Conservation (phyloP, 371 early-diverging fungal genomes). For the Actinomucor elegans region DNA sequence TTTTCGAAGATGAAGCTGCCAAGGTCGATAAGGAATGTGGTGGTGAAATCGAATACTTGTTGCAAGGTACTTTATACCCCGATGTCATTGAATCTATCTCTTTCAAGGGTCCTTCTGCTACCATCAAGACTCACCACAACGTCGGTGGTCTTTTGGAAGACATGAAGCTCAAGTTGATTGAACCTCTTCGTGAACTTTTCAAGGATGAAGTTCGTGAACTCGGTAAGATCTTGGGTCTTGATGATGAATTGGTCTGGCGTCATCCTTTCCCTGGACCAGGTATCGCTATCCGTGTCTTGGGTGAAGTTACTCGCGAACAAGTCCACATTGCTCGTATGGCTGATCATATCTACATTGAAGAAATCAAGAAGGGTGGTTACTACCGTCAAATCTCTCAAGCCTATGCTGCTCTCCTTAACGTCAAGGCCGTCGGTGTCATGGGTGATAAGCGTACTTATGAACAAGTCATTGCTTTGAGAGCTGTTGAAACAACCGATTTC, state of each 20-base stretch:
- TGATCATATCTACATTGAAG: constrained; percentile 96
- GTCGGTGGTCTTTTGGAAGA: constrained; percentile 95
- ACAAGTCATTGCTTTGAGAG: constrained; percentile 95
- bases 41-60: constrained; percentile 85
- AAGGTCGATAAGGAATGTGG: constrained; percentile 78
- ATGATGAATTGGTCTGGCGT: constrained; percentile 96
- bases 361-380: constrained; percentile 94
- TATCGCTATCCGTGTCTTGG: constrained; percentile 95
- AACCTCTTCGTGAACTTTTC: constrained; percentile 97
- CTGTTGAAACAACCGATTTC: constrained; percentile 95
- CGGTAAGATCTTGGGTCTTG: constrained; percentile 84
- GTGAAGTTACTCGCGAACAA: constrained; percentile 91
- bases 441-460: constrained; percentile 98
- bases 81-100: constrained; percentile 98
- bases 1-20: constrained; percentile 93
- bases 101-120: constrained; percentile 98
- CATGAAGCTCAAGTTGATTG: constrained; percentile 97
- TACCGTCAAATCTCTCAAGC: constrained; percentile 97
- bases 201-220: constrained; percentile 98
- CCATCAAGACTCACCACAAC: constrained; percentile 99
- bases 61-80: constrained; percentile 97
- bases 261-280: constrained; percentile 99
- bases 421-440: constrained; percentile 97
- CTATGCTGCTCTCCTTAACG: constrained; percentile 93
- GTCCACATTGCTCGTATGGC: constrained; percentile 93